Base-by-base conservation (phyloP, 2,329 filamentous ascomycete genomes). In the Akanthomyces muscarius region DNA sequence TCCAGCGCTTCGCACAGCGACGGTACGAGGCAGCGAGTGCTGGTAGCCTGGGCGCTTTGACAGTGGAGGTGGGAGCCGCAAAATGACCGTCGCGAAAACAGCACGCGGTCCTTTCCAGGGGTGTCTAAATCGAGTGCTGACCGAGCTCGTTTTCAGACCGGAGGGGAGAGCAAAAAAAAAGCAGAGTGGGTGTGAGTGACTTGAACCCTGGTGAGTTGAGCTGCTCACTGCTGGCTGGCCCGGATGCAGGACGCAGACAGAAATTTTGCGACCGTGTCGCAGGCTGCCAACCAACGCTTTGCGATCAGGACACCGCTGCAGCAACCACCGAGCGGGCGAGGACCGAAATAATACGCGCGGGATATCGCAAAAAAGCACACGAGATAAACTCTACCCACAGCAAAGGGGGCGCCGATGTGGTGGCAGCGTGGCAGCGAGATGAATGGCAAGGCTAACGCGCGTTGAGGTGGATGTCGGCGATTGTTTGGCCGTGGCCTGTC, bases 361-460 rank as follows among this genome's bases (percentile, higher is more conserved):
- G 48, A 61, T 54, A 54, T 54, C 58, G 58, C 38, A 36, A 21
- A 54, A 28, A 47, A 36, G 50, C 50, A 47, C 4, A 25, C 38
- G 42, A 48, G 28, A 61, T 53, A 33, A n/a, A 53, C n/a, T 51
- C 38, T 44, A 53, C 41, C 53, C 61, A 58, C 61, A 51, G 36
- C 45, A 51, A 58, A 57, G 53, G 53, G 44, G 42, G 53, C 41
- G 44, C 53, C 36, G 52, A 55, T 38, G 53, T 63, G 61, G 58
- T 54, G 58, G 58, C 41, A 61, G 58, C 61, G 60, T 63, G 53
- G 52, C 53, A 58, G 53, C 53, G 36, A 56, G 52, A 52, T 63
- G 53, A 63, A 63, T 55, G 25, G 61, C 61, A 56, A 58, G 53
- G 61, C 61, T 63, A 63, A 56, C 61, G 61, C 61, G 61, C 61